Base-by-base conservation (phyloP, 805 yeast species). In the Candida taoyuanica region DNA sequence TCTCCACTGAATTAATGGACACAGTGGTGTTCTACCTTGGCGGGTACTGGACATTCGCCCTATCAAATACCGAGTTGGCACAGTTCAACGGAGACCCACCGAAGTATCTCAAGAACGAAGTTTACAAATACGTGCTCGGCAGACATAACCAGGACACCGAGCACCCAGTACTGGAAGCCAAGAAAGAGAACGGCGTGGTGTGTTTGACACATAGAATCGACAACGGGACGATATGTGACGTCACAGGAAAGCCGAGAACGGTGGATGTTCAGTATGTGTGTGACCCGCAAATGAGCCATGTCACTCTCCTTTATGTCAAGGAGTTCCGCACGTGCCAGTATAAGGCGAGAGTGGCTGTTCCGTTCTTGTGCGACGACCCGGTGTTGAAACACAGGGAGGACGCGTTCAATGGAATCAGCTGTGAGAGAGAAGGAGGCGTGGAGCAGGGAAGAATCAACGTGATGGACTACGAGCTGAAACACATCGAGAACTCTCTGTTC, bases 291-390 rank as follows among this genome's bases (percentile, higher is more conserved):
- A n/a, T 3, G n/a, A 9, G 2, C 16, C 45, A 2, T n/a, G n/a
- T n/a, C n/a, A 28, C 19, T 13, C 15, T 52, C 6, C 20, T 35
- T 4, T 40, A 34, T 27, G 46, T 47, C 0, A 46, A 34, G 29
- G 60, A 55, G 37, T 42, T 36, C 19, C 43, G 43, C 16, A 46
- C 56, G 1, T 55, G 60, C 23, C 45, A 46, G 3, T 55, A 55
- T 20, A 23, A 39, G 15, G 50, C 50, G 1, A 47, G 44, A 19
- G 31, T 55, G 5, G 31, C 43, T 19, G 23, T 55, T 11, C 58
- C 60, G 2, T 27, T 31, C 23, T 29, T 54, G 4, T 54, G 58
- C 34, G 33, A 39, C 7, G 41, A 44, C 20, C 51, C 44, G n/a
- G n/a, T 50, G n/a, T 39, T 53, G n/a, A 44, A 33, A 11, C 34